phyloP scores from a whole-genome alignment of 2,329 filamentous ascomycete genomes.

The Diaporthe citriasiana region DNA sequence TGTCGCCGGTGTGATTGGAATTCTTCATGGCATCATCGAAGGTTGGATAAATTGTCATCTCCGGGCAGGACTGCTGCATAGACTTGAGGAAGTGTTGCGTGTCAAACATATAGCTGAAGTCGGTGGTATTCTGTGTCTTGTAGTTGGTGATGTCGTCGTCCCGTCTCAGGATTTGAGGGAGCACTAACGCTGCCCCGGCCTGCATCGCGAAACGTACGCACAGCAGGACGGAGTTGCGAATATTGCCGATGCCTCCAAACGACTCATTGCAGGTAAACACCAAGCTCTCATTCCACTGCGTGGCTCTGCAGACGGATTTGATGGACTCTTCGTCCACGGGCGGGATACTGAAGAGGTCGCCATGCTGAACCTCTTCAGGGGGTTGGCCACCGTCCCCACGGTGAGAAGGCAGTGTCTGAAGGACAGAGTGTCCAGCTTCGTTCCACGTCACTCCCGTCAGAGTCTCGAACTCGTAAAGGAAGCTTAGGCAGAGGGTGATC shows the following conservation, averaged over 20 bases:
- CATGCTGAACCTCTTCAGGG: background rate
- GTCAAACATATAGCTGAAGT: slow-evolving; percentile 37
- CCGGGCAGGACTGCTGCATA: slow-evolving; percentile 29
- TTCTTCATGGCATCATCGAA: background rate
- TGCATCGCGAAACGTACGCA: slow-evolving; percentile 33
- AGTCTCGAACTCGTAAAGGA: slow-evolving; percentile 17
- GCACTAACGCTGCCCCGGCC: slow-evolving; percentile 28
- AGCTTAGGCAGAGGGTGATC: background rate
- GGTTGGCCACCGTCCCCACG: background rate
- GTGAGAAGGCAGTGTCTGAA: slow-evolving; percentile 13
- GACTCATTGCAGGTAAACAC: slow-evolving; percentile 37
- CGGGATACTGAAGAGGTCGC: slow-evolving; percentile 21
- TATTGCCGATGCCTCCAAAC: slow-evolving; percentile 32
- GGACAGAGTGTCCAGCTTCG: slow-evolving; percentile 14
- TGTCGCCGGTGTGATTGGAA: background rate
- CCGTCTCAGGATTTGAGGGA: slow-evolving; percentile 28
- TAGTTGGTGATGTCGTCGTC: slow-evolving; percentile 17
- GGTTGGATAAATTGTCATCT: slow-evolving; percentile 32
- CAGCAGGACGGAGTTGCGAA: slow-evolving; percentile 31
- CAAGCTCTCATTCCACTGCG: slow-evolving; percentile 26
- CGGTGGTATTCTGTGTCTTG: slow-evolving; percentile 26
- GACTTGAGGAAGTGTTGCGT: slow-evolving; percentile 26
- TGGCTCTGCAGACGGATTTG: slow-evolving; percentile 21
- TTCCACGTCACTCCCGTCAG: slow-evolving; percentile 15
- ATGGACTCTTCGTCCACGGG: slow-evolving; percentile 7